Evolutionary conservation across 805 yeast genomes (phyloP).

Genomic region (Maudiozyma barnettii): DNA sequence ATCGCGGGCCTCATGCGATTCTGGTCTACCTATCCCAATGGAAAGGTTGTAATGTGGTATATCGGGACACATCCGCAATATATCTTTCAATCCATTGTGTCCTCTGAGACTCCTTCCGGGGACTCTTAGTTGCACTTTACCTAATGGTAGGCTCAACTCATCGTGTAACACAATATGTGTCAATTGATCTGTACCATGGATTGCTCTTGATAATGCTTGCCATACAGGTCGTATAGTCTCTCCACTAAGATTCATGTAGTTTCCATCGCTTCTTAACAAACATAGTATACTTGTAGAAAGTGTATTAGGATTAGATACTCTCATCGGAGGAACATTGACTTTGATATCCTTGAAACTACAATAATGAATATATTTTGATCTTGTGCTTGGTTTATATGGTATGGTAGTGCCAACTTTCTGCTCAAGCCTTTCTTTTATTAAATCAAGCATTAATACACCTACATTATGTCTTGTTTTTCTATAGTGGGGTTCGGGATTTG

Average conservation of each 20-base stretch:
- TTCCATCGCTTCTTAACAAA: slow-evolving; percentile 26
- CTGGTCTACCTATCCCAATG: slow-evolving; percentile 62
- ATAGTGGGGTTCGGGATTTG: slow-evolving; percentile 65
- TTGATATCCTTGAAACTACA: neutral
- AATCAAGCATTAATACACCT: slow-evolving; percentile 51
- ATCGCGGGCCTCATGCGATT: slow-evolving; percentile 29
- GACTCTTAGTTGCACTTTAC: slow-evolving; percentile 52
- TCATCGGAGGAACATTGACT: neutral
- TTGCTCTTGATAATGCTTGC: slow-evolving; percentile 28
- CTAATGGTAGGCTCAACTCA: slow-evolving; percentile 59
- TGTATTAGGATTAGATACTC: neutral
- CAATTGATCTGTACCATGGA: slow-evolving; percentile 18
- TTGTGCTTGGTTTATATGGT: neutral
- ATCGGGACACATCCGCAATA: slow-evolving; percentile 31
- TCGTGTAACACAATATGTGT: slow-evolving; percentile 62
- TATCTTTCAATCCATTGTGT: slow-evolving; percentile 71
- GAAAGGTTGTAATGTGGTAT: slow-evolving; percentile 40
- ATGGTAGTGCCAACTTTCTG: neutral
- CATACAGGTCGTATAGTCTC: slow-evolving; percentile 42
- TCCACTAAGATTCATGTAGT: slow-evolving; percentile 66
- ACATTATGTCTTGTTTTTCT: slow-evolving; percentile 65
- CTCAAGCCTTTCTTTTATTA: slow-evolving; percentile 20
- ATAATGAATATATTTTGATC: neutral
- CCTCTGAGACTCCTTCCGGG: slow-evolving; percentile 63
- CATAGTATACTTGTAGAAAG: neutral